These are phyloP conservation scores for Termitomyces sp. DNA, from an alignment of 768 basidiomycete species.

Conservation along the genomic window DNA sequence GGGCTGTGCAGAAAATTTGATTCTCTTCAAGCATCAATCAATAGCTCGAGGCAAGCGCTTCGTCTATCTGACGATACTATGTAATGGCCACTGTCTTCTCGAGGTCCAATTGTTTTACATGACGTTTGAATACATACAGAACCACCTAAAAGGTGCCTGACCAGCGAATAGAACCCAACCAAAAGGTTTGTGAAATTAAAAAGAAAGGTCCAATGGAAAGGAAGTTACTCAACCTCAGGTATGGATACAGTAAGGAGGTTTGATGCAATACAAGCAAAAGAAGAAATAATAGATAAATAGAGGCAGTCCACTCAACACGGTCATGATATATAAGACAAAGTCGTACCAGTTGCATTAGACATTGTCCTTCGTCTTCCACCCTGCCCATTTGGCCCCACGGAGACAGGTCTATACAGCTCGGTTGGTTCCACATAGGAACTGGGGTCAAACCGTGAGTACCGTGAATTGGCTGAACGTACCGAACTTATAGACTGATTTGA, in stretches of 20 bases:
- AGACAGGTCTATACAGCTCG: not conserved
- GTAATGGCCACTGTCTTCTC: not conserved
- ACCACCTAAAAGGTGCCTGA: too few species aligned
- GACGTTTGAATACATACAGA: not conserved
- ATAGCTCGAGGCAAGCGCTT: not conserved
- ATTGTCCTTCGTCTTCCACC: not conserved
- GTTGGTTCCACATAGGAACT: conserved; percentile 9
- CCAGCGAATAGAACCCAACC: too few species aligned
- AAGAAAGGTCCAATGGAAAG: too few species aligned
- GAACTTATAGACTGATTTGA: conserved; percentile 11
- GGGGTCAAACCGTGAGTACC: conserved; percentile 7
- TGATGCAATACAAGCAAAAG: not conserved
- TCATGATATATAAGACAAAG: conserved; percentile 1
- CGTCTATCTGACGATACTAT: not conserved
- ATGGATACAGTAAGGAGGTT: not conserved
- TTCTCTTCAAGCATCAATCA: not conserved
- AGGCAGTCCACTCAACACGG: not conserved
- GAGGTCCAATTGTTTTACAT: not conserved
- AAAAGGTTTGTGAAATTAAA: too few species aligned
- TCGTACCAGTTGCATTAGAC: conserved; percentile 2
- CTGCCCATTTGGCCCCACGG: not conserved
- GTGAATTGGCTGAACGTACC: conserved; percentile 4
- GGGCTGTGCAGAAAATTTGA: not conserved
- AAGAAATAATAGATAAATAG: not conserved
- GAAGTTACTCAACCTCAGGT: not conserved